phyloP scores from a whole-genome alignment of 2,329 filamentous ascomycete species.

The Microdochium trichocladiopsis region DNA sequence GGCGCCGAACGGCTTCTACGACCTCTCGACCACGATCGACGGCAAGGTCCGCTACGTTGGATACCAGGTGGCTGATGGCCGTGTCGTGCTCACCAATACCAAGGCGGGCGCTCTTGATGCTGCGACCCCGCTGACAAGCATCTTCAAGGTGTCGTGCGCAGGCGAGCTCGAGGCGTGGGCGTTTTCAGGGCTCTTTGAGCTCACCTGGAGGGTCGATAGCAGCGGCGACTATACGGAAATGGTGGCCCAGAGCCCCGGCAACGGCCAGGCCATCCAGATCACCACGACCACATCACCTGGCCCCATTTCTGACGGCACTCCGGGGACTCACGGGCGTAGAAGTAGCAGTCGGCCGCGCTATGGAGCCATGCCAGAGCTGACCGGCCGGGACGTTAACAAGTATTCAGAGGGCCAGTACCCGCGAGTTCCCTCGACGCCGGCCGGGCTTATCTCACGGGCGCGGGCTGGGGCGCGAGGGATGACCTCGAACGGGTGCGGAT shows the following conservation, averaged over 20 bases:
- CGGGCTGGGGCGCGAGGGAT: background rate
- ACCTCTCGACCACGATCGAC: background rate
- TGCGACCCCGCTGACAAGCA: background rate
- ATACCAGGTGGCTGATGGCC: background rate
- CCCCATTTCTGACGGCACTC: background rate
- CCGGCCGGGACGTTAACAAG: background rate
- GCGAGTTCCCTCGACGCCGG: background rate
- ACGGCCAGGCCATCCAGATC: background rate
- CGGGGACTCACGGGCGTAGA: background rate
- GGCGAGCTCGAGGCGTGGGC: background rate
- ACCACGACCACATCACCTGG: background rate
- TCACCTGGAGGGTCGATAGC: background rate
- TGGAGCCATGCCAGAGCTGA: background rate
- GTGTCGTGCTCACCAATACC: background rate
- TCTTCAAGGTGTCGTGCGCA: background rate
- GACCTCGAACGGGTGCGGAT: constrained; percentile 2
- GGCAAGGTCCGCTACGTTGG: background rate
- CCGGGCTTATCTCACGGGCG: background rate
- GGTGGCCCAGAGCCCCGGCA: too few relatives aligned
- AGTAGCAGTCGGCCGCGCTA: background rate
- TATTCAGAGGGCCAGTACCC: background rate
- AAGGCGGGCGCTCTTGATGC: background rate
- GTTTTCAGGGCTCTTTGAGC: background rate
- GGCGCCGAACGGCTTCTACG: background rate
- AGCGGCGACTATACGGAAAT: background rate